Evolutionary conservation across 352 stramenopile species (phyloP).

Genomic region (Phytophthora brassicae): DNA sequence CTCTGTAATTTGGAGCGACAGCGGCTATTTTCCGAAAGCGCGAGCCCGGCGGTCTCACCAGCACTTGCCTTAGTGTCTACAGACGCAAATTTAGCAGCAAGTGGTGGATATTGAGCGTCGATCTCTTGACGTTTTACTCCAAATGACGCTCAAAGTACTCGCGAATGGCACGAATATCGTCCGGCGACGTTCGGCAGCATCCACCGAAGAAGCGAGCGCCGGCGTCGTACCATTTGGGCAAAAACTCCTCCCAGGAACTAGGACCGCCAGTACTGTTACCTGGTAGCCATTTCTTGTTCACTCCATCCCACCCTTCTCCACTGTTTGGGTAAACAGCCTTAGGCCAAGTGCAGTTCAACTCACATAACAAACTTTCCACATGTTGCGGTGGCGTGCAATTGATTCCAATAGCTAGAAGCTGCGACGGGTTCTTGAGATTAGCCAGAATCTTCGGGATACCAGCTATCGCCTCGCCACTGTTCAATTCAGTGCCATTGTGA

Average conservation of each 20-base stretch:
- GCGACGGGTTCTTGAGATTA: constrained; percentile 50
- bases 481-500: constrained; percentile 59
- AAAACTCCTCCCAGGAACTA: constrained; percentile 56
- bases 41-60: constrained; percentile 30
- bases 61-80: constrained; percentile 20
- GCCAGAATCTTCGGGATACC: constrained; percentile 44
- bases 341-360: constrained; percentile 44
- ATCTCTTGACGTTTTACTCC: constrained; percentile 14
- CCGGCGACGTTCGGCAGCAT: constrained; percentile 78
- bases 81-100: no score
- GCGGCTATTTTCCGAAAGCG: constrained; percentile 15
- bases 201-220: constrained; percentile 79
- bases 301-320: constrained; percentile 77
- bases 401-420: constrained; percentile 76
- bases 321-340: constrained; percentile 88
- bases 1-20: constrained; percentile 33
- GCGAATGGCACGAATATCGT: constrained; percentile 69
- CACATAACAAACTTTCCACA: constrained; percentile 60
- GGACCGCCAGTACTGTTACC: constrained; percentile 35
- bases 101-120: constrained; percentile 21
- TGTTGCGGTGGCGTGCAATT: constrained; percentile 85
- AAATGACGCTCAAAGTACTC: constrained; percentile 43
- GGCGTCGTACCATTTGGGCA: constrained; percentile 67
- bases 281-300: constrained; percentile 73
- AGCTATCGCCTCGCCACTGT: constrained; percentile 63